Conservation (phyloP, 78 protist genomes). For the Salpingoeca rosetta region DNA sequence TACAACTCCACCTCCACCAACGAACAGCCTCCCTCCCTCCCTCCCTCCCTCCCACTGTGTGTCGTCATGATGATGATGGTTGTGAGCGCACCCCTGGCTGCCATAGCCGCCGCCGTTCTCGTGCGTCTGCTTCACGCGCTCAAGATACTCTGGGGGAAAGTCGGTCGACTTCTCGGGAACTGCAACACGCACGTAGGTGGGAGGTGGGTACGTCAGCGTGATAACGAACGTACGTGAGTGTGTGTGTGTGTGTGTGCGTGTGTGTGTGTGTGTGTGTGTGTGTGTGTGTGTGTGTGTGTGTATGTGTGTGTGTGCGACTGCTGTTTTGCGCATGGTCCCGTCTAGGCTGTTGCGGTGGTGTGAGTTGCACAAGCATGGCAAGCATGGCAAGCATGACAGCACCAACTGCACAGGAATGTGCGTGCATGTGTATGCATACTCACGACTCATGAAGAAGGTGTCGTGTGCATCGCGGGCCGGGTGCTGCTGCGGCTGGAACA, state of each 20-base stretch:
- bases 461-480: conserved; percentile 99
- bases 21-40: too few species aligned
- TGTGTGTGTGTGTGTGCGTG: background rate
- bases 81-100: conserved; percentile 55
- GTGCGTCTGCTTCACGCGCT: conserved; percentile 76
- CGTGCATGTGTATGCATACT: conserved; percentile 5
- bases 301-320: too few species aligned
- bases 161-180: conserved; percentile 26
- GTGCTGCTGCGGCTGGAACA: conserved; percentile 98
- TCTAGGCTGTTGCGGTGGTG: background rate
- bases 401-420: background rate
- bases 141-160: conserved; percentile 77
- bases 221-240: too few species aligned
- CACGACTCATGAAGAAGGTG: conserved; percentile 98
- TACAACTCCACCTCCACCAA: too few species aligned
- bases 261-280: background rate
- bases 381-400: background rate
- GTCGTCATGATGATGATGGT: too few species aligned
- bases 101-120: conserved; percentile 76
- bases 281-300: conserved; percentile 9
- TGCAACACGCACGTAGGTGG: background rate
- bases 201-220: background rate
- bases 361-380: background rate
- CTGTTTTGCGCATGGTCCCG: too few species aligned
- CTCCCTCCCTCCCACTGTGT: too few species aligned